phyloP scores from a whole-genome alignment of 2,329 filamentous ascomycete species.

The Pseudogymnoascus sp. region DNA sequence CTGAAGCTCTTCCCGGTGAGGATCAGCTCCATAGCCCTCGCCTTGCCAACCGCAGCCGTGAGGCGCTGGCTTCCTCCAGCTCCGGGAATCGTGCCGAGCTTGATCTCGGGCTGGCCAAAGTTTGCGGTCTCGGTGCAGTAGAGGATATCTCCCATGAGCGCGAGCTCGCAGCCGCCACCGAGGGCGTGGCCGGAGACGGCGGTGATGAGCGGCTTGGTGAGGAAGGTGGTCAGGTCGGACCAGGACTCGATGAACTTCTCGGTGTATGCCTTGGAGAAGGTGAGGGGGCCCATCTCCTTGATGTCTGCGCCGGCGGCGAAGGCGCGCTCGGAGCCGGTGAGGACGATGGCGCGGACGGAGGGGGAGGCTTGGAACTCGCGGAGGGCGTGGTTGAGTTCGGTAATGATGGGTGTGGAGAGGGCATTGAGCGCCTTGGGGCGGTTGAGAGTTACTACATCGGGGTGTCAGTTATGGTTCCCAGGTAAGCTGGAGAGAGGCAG shows the following conservation, averaged over 20 bases:
- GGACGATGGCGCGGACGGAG: constrained; percentile 64
- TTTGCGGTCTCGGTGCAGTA: constrained; percentile 82
- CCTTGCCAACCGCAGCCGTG: constrained; percentile 74
- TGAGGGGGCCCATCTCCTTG: constrained; percentile 95
- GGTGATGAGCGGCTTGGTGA: constrained; percentile 91
- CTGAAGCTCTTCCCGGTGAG: constrained; percentile 78
- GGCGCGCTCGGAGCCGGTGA: constrained; percentile 82
- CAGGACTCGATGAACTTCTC: constrained; percentile 91
- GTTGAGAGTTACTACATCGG: constrained; percentile 69
- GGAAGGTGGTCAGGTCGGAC: constrained; percentile 72
- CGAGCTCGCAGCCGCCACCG: constrained; percentile 90
- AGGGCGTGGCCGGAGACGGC: constrained; percentile 93
- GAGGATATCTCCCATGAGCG: constrained; percentile 93
- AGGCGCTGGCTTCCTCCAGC: constrained; percentile 86
- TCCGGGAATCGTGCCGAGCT: constrained; percentile 84
- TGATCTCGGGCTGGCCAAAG: constrained; percentile 96
- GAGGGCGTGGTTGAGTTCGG: constrained; percentile 77
- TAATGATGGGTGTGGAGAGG: constrained; percentile 81
- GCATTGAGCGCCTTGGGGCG: constrained; percentile 94
- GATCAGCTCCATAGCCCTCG: constrained; percentile 83
- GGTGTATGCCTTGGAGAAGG: constrained; percentile 80
- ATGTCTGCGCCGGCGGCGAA: constrained; percentile 97
- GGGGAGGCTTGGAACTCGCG: constrained; percentile 60
- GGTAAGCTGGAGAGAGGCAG: not conserved
- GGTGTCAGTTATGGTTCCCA: constrained; percentile 2